These are phyloP conservation scores for Byssochlamys sp. DNA, from an alignment of 2,329 filamentous ascomycete genomes.

Conservation along the genomic window DNA sequence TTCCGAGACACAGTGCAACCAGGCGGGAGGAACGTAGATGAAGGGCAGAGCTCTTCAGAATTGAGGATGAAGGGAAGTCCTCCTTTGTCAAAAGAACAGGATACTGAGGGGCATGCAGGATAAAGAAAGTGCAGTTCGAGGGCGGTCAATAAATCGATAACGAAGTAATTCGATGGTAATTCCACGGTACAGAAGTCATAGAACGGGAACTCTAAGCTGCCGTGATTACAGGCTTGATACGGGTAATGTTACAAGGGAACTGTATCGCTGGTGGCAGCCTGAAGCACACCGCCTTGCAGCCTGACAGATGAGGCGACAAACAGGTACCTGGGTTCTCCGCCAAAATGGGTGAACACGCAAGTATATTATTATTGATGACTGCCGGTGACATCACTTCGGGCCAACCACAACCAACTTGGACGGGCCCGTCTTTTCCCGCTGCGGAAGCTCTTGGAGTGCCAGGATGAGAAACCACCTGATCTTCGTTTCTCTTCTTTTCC, in stretches of 20 bases:
- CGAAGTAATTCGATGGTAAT: not conserved
- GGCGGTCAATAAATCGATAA: not conserved
- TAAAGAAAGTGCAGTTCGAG: not conserved
- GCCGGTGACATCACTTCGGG: not conserved
- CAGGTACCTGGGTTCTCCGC: not conserved
- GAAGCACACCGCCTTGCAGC: not conserved
- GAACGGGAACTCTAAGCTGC: not conserved
- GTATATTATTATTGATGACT: not conserved
- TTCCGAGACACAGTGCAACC: not conserved
- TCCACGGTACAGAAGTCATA: not conserved
- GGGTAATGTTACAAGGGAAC: not conserved
- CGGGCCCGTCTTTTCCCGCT: not conserved
- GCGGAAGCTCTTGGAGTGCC: not conserved
- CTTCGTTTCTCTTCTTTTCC: slow-evolving; percentile 12
- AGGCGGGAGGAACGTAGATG: not conserved
- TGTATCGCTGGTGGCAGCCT: not conserved
- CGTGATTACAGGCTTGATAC: not conserved
- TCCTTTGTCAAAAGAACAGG: not conserved
- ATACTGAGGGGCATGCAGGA: not conserved
- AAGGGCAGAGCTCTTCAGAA: not conserved
- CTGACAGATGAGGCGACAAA: not conserved
- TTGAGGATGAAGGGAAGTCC: not conserved
- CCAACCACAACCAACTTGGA: not conserved
- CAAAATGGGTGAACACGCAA: not conserved
- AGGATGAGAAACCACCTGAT: not conserved